phyloP scores from a whole-genome alignment of 2,329 filamentous ascomycete genomes.

The Apiospora marii region DNA sequence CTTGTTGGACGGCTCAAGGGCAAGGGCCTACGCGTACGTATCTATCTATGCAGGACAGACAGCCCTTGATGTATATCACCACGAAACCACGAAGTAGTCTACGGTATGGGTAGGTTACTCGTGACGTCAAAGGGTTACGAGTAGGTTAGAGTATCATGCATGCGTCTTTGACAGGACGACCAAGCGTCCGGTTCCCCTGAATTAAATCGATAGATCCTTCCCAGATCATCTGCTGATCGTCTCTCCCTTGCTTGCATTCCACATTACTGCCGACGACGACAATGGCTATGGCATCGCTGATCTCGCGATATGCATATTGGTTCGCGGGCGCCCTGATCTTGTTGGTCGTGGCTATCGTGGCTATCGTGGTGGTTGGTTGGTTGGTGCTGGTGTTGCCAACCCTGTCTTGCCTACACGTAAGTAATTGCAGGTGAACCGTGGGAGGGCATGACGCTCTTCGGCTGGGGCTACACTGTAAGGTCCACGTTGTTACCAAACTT shows the following conservation, averaged over 20 bases:
- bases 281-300: not conserved
- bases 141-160: too few relatives aligned
- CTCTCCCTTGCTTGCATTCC: not conserved
- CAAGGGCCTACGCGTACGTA: not conserved
- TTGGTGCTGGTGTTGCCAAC: not conserved
- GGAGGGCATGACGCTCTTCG: not conserved
- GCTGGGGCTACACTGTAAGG: not conserved
- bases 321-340: not conserved
- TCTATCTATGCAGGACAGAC: not conserved
- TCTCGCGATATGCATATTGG: not conserved
- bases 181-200: not conserved
- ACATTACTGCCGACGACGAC: not conserved
- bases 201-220: not conserved
- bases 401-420: not conserved
- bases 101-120: not conserved
- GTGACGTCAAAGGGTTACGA: not conserved
- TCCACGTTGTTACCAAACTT: not conserved
- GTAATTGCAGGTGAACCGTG: not conserved
- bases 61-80: too few relatives aligned
- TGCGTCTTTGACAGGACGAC: not conserved
- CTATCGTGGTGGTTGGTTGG: too few relatives aligned
- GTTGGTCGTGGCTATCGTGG: too few relatives aligned
- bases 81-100: too few relatives aligned
- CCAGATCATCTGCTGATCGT: not conserved
- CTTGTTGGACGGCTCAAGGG: not conserved